These are phyloP conservation scores for Lonicera japonica DNA, from an alignment of 129 eudicot species.

Conservation along the genomic window DNA sequence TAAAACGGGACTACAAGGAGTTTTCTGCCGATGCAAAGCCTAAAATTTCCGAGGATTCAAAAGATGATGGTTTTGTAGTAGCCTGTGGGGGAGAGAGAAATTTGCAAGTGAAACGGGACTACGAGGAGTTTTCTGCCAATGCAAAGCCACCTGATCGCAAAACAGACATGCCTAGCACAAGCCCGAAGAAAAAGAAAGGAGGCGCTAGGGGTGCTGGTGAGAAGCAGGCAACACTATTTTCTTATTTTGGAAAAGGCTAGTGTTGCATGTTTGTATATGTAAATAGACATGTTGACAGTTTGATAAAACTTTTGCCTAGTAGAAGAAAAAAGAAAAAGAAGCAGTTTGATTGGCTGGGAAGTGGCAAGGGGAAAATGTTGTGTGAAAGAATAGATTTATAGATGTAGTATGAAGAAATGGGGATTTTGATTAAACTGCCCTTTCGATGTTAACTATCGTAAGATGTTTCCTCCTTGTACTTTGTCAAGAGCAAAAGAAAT, in stretches of 20 bases:
- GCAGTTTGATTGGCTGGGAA: no score
- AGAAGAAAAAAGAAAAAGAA: no score
- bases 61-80: constrained; percentile 1
- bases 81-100: constrained; percentile 6
- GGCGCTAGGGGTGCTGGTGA: constrained; percentile 36
- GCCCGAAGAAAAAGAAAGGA: constrained; percentile 44
- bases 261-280: constrained; percentile 4
- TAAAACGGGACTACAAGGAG: constrained; percentile 46
- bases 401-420: no score
- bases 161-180: constrained; percentile 14
- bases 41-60: constrained; percentile 39
- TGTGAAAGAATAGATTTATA: not conserved
- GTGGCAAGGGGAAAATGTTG: not conserved
- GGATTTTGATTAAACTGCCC: no score
- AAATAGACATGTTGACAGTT: constrained; percentile 12
- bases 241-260: constrained; percentile 64
- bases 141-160: constrained; percentile 22
- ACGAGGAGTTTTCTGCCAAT: constrained; percentile 28
- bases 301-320: not conserved
- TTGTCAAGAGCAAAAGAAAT: no score
- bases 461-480: no score
- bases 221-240: constrained; percentile 59
- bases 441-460: no score
- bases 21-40: constrained; percentile 31
- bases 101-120: constrained; percentile 39